A percentile compares a stretch with the other conserved stretches of the same genome.
Evolutionary conservation across 768 basidiomycete genomes (phyloP).

Genomic region (Leccinum arenicola): DNA sequence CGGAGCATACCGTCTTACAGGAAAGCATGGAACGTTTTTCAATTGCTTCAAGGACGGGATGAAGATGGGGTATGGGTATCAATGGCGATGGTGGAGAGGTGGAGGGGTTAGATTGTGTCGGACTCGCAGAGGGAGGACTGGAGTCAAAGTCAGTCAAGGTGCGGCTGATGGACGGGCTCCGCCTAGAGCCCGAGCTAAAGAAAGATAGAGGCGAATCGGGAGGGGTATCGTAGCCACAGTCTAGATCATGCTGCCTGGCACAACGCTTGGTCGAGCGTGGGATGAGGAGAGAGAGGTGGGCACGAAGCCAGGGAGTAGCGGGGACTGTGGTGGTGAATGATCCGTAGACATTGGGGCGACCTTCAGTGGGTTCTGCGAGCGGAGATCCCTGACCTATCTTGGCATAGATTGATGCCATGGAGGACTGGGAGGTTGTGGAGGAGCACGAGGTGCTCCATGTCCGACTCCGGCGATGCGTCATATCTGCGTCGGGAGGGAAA

Average conservation of each 20-base stretch:
- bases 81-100: slow-evolving; percentile 21
- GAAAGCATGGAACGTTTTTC: slow-evolving; percentile 55
- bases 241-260: slow-evolving; percentile 1
- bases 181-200: slow-evolving; percentile 13
- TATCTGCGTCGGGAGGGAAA: not conserved
- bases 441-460: slow-evolving; percentile 22
- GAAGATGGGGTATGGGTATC: slow-evolving; percentile 16
- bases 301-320: slow-evolving; percentile 31
- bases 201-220: slow-evolving; percentile 30
- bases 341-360: slow-evolving; percentile 30
- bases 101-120: slow-evolving; percentile 1
- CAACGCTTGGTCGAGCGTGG: slow-evolving; percentile 9
- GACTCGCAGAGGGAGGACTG: slow-evolving; percentile 10
- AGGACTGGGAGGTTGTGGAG: slow-evolving; percentile 24
- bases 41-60: slow-evolving; percentile 49
- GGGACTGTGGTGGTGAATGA: slow-evolving; percentile 40
- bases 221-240: slow-evolving; percentile 23
- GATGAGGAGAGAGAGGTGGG: slow-evolving; percentile 18
- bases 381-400: slow-evolving; percentile 21
- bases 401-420: slow-evolving; percentile 23
- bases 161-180: slow-evolving; percentile 43
- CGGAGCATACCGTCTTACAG: slow-evolving; percentile 41
- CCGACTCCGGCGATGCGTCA: slow-evolving; percentile 9
- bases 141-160: slow-evolving; percentile 29
- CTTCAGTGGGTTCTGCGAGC: slow-evolving; percentile 25